These are phyloP conservation scores for Fusarium sp. DNA, from an alignment of 2,329 filamentous ascomycete species.

Conservation along the genomic window DNA sequence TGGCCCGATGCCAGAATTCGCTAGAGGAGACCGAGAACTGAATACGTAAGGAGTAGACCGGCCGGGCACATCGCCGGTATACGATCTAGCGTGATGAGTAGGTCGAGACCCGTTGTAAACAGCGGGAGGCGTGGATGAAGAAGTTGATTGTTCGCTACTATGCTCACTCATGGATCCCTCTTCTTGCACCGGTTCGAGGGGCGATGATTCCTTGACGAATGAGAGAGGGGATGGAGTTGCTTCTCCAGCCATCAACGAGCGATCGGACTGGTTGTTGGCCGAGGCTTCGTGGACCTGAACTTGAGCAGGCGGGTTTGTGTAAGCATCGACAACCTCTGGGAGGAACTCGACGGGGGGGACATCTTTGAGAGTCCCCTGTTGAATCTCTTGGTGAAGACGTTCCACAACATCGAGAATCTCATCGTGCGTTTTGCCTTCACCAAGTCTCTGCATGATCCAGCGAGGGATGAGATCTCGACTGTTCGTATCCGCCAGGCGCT, in stretches of 20 bases:
- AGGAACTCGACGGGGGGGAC: conserved; percentile 72
- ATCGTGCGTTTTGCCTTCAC: conserved; percentile 60
- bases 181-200: conserved; percentile 44
- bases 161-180: conserved; percentile 32
- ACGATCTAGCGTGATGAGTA: conserved; percentile 19
- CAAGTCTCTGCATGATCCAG: conserved; percentile 63
- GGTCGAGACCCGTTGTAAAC: conserved; percentile 24
- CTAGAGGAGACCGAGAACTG: conserved; percentile 16
- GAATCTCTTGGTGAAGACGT: conserved; percentile 60
- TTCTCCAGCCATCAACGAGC: conserved; percentile 29
- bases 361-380: conserved; percentile 56
- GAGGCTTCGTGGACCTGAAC: conserved; percentile 28
- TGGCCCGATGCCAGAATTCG: conserved; percentile 12
- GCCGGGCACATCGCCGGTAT: conserved; percentile 15
- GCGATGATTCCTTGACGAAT: conserved; percentile 45
- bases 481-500: conserved; percentile 59
- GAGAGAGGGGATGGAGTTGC: conserved; percentile 34
- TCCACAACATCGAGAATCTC: conserved; percentile 62
- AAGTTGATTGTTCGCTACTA: conserved; percentile 23
- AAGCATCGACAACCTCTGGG: conserved; percentile 63
- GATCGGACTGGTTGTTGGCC: conserved; percentile 14
- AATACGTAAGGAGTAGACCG: conserved; percentile 12
- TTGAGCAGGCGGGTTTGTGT: conserved; percentile 38
- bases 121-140: conserved; percentile 33
- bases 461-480: conserved; percentile 42